Evolutionary conservation across 495 filamentous ascomycete genomes (phyloP), one percentile per base, ranked within the genome.

Genomic region (Aspergillus sclerotiicarbonarius): DNA sequence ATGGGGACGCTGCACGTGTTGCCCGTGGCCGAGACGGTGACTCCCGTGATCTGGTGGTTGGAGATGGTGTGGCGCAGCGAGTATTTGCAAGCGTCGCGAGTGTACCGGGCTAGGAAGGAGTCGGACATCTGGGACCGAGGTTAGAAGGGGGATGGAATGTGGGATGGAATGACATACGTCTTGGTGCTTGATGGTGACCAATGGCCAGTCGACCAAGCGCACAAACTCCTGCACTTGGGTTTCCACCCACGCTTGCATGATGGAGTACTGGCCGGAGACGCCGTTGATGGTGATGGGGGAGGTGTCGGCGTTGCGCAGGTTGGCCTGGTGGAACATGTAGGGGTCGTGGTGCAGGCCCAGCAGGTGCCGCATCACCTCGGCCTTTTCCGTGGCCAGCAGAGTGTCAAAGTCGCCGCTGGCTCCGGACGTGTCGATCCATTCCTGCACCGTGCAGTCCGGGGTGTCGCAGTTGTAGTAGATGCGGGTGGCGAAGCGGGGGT

Each of bases 381-480:
- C 56, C 46, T 75, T 71, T 52, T 84, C 84, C 18, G 72, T 66
- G 2, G 67, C 65, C 0, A 87, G 68, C 1, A 87, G 69, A 59
- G 75, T 67, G 18, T 68, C 56, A 54, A 84, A 84, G 49, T 64
- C 68, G 6, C 81, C 83, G 43, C 62, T 67, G 37, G 79, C 81
- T 19, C 71, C 73, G 1, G 83, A 84, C 8, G 84, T 86, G 57
- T 79, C 72, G 49, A 84, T 82, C 84, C 84, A 87, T 62, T 87
- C 83, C 45, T 75, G 62, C 9, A 80, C 55, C 4, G 81, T 85
- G 62, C 84, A 87, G 13, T 64, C 71, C 1, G 81, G 75, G 46
- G 73, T 75, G 59, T 80, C 72, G 65, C 84, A 87, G 71, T 87
- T 84, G 73, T 84, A 87, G 72, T 85, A 87, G 62, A 87, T 87